Percentiles rank a stretch among this genome's conserved stretches.
phyloP scores from a whole-genome alignment of 2,329 filamentous ascomycete species.

The Penicillium sp. region DNA sequence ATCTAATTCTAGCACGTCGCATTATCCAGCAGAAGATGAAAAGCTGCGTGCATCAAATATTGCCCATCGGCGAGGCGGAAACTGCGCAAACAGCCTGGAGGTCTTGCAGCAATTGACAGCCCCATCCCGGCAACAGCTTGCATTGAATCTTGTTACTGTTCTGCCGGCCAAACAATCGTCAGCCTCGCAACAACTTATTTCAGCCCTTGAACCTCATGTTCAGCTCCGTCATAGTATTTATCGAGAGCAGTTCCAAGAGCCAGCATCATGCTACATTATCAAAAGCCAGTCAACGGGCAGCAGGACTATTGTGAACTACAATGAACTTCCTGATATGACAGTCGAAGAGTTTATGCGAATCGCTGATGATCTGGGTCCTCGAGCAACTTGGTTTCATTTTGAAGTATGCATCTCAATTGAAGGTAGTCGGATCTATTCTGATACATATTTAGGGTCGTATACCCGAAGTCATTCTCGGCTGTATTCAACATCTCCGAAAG shows the following conservation, averaged over 20 bases:
- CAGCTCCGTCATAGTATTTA: constrained; percentile 61
- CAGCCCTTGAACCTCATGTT: constrained; percentile 55
- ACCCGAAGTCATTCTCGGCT: constrained; percentile 60
- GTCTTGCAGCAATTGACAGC: constrained; percentile 65
- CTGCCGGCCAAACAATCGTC: constrained; percentile 57
- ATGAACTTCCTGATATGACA: constrained; percentile 68
- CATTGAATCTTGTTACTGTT: constrained; percentile 43
- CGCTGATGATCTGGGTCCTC: constrained; percentile 40
- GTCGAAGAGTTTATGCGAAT: constrained; percentile 58
- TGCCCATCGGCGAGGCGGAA: constrained; percentile 66
- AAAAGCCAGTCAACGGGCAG: constrained; percentile 60
- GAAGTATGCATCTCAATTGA: constrained; percentile 47
- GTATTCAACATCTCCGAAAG: constrained; percentile 58
- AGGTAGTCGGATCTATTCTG: background rate
- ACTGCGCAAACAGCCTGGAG: constrained; percentile 70
- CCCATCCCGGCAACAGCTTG: constrained; percentile 6
- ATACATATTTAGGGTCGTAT: constrained; percentile 57
- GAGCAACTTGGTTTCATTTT: constrained; percentile 67
- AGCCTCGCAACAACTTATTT: constrained; percentile 54
- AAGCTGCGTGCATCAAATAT: constrained; percentile 68
- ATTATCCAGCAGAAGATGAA: constrained; percentile 69
- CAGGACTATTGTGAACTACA: constrained; percentile 71
- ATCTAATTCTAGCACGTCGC: constrained; percentile 36
- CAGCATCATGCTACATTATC: constrained; percentile 70
- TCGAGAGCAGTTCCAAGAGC: constrained; percentile 54